Percentiles rank a stretch among this genome's conserved stretches.
These are phyloP conservation scores for Aspergillus avenaceus DNA, from an alignment of 495 filamentous ascomycete genomes.

Conservation along the genomic window DNA sequence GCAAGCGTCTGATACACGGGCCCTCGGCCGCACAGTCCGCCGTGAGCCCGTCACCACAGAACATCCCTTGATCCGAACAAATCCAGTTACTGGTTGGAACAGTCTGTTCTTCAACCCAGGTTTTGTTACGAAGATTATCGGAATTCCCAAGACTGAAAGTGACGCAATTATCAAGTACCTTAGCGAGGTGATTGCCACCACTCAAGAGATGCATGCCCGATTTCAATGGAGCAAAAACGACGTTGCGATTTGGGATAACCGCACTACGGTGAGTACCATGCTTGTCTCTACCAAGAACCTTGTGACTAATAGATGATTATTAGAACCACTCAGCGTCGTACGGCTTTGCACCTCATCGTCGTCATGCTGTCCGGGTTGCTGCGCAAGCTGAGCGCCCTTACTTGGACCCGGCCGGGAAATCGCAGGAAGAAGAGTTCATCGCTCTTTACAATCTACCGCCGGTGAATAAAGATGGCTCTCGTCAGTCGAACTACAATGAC, in stretches of 20 bases:
- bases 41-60: constrained; percentile 61
- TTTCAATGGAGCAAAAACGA: constrained; percentile 68
- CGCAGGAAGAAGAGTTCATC: constrained; percentile 56
- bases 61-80: constrained; percentile 68
- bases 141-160: constrained; percentile 60
- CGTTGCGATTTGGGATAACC: constrained; percentile 75
- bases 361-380: constrained; percentile 60
- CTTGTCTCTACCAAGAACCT: background rate
- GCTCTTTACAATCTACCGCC: constrained; percentile 45
- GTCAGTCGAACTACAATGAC: constrained; percentile 62
- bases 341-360: constrained; percentile 58
- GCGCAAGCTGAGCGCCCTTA: constrained; percentile 54
- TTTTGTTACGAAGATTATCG: constrained; percentile 70
- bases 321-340: constrained; percentile 60
- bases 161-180: constrained; percentile 63
- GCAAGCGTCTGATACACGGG: constrained; percentile 62
- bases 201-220: constrained; percentile 64
- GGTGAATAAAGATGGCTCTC: constrained; percentile 58
- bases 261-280: constrained; percentile 48
- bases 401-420: constrained; percentile 47
- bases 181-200: constrained; percentile 58
- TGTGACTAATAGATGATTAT: background rate
- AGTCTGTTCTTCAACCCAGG: constrained; percentile 73
- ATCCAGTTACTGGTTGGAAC: constrained; percentile 75
- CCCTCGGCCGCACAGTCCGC: constrained; percentile 58